Base-by-base conservation (phyloP, 805 yeast species). In the Sugiyamaella marilandica region DNA sequence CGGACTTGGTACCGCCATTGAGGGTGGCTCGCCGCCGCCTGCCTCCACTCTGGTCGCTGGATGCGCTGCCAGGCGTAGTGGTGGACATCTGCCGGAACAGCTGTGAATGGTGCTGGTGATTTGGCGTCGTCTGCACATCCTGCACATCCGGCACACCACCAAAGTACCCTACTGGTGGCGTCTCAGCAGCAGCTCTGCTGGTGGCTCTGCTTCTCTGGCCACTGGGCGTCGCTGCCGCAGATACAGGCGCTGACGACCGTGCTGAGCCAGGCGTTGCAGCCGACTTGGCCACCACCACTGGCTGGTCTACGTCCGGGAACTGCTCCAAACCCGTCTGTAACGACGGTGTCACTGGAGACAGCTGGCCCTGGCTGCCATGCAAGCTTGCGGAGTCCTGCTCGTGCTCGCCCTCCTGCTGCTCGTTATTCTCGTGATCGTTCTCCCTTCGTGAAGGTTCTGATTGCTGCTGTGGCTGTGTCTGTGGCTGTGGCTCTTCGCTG, bases 11-110 rank as follows among this genome's bases (percentile, higher is more conserved):
- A 9, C 49, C 37, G 31, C 58, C 58, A 36, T 48, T 55, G 19
- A 59, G 48, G 10, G 62, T 59, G n/a, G 55, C 56, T 41, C 62
- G 19, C 21, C 61, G 52, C 45, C 47, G 51, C 19, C 55, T 31
- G 3, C 54, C 49, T 10, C 49, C 18, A n/a, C 50, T 21, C 26
- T 45, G 48, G 8, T 55, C 36, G 5, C 54, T 16, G 10, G 52
- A 31, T 9, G 56, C 29, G 39, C 44, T 48, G 14, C 41, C 41
- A 32, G 54, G 56, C 16, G 49, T 50, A 18, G 26, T 14, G 7
- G 54, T 10, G 7, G 47, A 47, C 31, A 46, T 34, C 11, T 37
- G 48, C 11, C 37, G 48, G 11, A 44, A 26, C 26, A 35, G 35
- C 48, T 33, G 39, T 41, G 47, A 16, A 31, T 39, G 13, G 45